A percentile compares a stretch with the other conserved stretches of the same genome.
These are phyloP conservation scores for Scutellaria minor DNA, from an alignment of 257 asterid species.

Conservation along the genomic window DNA sequence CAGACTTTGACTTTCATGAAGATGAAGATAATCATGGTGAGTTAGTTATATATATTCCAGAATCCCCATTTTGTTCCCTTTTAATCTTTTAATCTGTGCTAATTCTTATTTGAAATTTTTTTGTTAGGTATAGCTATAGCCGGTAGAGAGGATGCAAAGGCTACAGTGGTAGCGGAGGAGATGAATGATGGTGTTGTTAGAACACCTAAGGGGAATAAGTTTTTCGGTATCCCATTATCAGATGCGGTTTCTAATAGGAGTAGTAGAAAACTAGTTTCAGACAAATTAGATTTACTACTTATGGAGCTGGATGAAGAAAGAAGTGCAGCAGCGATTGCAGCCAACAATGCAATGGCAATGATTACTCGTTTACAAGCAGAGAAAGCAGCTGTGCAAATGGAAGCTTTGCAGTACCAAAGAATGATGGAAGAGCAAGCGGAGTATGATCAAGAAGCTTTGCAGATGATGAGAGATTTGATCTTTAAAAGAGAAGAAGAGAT, in stretches of 20 bases:
- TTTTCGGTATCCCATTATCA: constrained; percentile 65
- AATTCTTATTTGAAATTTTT: neutral
- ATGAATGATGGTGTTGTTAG: constrained; percentile 43
- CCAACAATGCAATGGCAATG: constrained; percentile 96
- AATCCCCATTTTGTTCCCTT: neutral
- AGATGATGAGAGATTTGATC: constrained; percentile 63
- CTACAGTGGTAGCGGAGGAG: constrained; percentile 50
- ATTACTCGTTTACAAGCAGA: constrained; percentile 85
- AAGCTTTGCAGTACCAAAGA: constrained; percentile 82
- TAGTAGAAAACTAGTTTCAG: constrained; percentile 38
- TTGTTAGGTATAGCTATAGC: neutral
- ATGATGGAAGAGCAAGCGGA: constrained; percentile 96
- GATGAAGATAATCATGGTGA: constrained; percentile 55
- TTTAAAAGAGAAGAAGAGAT: constrained; percentile 70
- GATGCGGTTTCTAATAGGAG: constrained; percentile 54
- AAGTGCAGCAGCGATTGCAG: constrained; percentile 88
- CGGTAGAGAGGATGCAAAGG: constrained; percentile 50
- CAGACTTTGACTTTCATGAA: constrained; percentile 48
- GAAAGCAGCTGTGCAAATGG: constrained; percentile 88
- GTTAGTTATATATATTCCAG: neutral
- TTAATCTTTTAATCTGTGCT: neutral
- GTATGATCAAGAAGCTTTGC: constrained; percentile 82
- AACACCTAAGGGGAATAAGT: constrained; percentile 59
- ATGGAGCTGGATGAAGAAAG: constrained; percentile 94
- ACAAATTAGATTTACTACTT: constrained; percentile 41